phyloP scores from a whole-genome alignment of 805 yeast genomes.

The Zygosaccharomyces siamensis region DNA sequence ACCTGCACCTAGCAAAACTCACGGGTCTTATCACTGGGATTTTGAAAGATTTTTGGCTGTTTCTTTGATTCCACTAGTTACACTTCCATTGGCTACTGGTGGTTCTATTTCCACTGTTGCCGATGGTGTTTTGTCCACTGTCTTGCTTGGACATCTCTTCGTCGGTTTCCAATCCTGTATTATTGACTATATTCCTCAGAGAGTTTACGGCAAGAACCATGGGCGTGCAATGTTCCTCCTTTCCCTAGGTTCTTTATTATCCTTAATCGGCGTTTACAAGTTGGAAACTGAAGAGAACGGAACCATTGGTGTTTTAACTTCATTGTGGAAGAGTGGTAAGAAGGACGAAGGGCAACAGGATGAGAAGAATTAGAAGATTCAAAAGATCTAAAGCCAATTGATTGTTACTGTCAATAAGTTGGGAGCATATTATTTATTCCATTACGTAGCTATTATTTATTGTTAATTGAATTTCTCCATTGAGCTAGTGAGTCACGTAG shows the following conservation, averaged over 20 bases:
- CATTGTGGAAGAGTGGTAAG: conserved; percentile 49
- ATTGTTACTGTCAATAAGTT: neutral
- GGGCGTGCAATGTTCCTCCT: conserved; percentile 62
- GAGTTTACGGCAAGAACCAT: conserved; percentile 80
- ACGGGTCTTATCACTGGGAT: conserved; percentile 94
- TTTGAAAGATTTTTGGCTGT: conserved; percentile 70
- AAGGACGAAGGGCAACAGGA: conserved; percentile 15
- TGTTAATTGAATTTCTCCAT: conserved; percentile 3
- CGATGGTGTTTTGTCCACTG: conserved; percentile 66
- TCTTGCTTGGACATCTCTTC: conserved; percentile 71
- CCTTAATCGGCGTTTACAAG: conserved; percentile 75
- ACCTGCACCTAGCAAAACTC: conserved; percentile 58
- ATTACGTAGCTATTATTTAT: neutral
- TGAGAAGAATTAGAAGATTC: conserved; percentile 3
- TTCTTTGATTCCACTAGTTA: conserved; percentile 69
- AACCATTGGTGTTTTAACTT: conserved; percentile 55
- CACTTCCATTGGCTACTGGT: conserved; percentile 62
- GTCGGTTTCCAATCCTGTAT: conserved; percentile 89
- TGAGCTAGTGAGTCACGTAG: conserved; percentile 1
- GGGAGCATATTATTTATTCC: conserved; percentile 4
- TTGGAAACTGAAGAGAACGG: conserved; percentile 81
- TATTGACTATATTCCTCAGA: conserved; percentile 82
- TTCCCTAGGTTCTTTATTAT: conserved; percentile 63
- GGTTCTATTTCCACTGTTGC: conserved; percentile 66
- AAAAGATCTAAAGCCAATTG: neutral